Base-by-base conservation (phyloP, 176 grass and related monocot species). In the Oryza glumipatula region DNA sequence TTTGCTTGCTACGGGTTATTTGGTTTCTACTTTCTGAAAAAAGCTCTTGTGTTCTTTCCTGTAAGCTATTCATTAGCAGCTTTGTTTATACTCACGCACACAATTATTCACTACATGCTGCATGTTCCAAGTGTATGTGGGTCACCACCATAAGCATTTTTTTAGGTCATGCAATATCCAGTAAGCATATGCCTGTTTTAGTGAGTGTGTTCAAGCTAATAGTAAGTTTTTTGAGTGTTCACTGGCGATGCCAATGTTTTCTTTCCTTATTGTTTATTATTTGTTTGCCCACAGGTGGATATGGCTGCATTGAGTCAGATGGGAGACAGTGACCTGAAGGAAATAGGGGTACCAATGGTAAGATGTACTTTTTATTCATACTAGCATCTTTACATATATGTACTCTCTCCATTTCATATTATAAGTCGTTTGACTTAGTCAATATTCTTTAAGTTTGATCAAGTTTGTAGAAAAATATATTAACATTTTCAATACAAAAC, bases 321-420 rank as follows among this genome's bases (percentile, higher is more conserved):
- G 95, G 88, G 88, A 84, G 95, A 98, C 35, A 79, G 68, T 1
- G 95, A 98, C 69, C 95, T 98, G 28, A 98, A 98, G 83, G 95
- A 98, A 73, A 85, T 98, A 85, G 95, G 95, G 44, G 90, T 98
- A 60, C 95, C 95, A 32, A 98, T 98, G 95, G 95, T 98, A 95
- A 82, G 36, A 44, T 72, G 49, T 84, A 4, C 13, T 17, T 66
- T 75, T 70, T 69, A 32, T 26, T 65, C 16, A 63, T 70, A 21
- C 68, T 73, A 67, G 1, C 68, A 73, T 72, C 46, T 76, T 77
- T 77, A 77, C 47, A 56, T 77, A 15, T 65, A 15, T 52, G 22
- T 64, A 32, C 30, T 32, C 30, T 32, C 30, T 32, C 30, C 2
- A 1, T 32, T 32, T 32, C 30, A 32, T 32, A 32, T 32, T 32